Conservation (phyloP, 2,329 filamentous ascomycete genomes). For the Podosphaera leucotricha region DNA sequence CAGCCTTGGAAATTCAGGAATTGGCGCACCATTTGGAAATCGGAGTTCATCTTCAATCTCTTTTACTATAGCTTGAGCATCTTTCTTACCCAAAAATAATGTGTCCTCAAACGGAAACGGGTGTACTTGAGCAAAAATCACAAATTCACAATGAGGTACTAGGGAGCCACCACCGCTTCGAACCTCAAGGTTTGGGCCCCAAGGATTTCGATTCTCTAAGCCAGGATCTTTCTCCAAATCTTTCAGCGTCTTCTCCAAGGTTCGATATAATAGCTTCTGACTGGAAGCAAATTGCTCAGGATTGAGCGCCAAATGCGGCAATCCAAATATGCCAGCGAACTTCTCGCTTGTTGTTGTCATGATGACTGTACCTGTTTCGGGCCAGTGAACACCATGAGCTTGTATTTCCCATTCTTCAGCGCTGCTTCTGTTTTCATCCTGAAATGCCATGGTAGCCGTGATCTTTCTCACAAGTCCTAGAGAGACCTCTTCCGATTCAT, state of each 20-base stretch:
- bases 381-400: slow-evolving; percentile 69
- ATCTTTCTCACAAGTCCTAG: slow-evolving; percentile 36
- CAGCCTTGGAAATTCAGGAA: slow-evolving; percentile 27
- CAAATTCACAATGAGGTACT: slow-evolving; percentile 63
- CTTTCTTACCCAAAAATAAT: slow-evolving; percentile 7
- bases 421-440: slow-evolving; percentile 41
- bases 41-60: slow-evolving; percentile 39
- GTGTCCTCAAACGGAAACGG: slow-evolving; percentile 7
- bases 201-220: slow-evolving; percentile 42
- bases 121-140: slow-evolving; percentile 64
- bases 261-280: slow-evolving; percentile 45
- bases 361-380: slow-evolving; percentile 53
- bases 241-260: slow-evolving; percentile 42
- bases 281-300: slow-evolving; percentile 28
- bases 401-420: slow-evolving; percentile 60
- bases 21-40: slow-evolving; percentile 33
- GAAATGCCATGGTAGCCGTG: slow-evolving; percentile 43
- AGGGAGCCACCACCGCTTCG: slow-evolving; percentile 33
- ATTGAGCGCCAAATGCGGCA: slow-evolving; percentile 59
- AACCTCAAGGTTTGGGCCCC: slow-evolving; percentile 46
- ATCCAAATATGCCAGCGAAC: slow-evolving; percentile 70
- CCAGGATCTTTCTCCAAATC: slow-evolving; percentile 33
- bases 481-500: neutral
- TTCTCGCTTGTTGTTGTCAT: slow-evolving; percentile 84
- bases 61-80: slow-evolving; percentile 18